Conservation (phyloP, 495 filamentous ascomycete species). For the Friedmanniomyces simplex region DNA sequence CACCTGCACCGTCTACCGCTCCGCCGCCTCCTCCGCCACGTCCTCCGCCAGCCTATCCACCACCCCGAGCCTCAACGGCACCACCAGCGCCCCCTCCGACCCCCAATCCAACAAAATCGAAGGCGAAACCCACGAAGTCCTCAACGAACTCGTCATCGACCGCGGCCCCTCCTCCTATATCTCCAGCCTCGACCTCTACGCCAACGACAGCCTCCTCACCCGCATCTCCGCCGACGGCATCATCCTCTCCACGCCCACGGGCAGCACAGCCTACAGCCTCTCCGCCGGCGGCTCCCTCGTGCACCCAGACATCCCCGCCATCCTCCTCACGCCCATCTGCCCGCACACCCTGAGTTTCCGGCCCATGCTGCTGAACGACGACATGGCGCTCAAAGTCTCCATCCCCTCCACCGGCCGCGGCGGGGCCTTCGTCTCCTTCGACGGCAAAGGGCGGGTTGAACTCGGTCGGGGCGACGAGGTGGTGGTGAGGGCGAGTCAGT, state of each 20-base stretch:
- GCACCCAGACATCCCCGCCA: slow-evolving; percentile 93
- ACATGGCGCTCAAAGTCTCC: slow-evolving; percentile 74
- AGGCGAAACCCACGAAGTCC: slow-evolving; percentile 79
- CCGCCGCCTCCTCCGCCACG: not conserved
- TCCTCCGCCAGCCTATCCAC: slow-evolving; percentile 11
- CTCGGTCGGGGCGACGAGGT: slow-evolving; percentile 86
- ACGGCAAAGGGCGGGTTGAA: slow-evolving; percentile 90
- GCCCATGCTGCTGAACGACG: slow-evolving; percentile 97
- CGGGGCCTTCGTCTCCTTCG: slow-evolving; percentile 90
- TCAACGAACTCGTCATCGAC: slow-evolving; percentile 97
- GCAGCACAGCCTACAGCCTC: slow-evolving; percentile 84
- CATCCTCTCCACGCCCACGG: slow-evolving; percentile 93
- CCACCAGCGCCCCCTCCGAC: slow-evolving; percentile 9
- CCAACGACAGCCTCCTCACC: slow-evolving; percentile 83
- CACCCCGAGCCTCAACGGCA: not conserved
- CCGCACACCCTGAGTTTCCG: slow-evolving; percentile 94
- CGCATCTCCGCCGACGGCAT: slow-evolving; percentile 93
- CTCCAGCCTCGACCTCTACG: slow-evolving; percentile 89
- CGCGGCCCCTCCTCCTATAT: slow-evolving; percentile 93
- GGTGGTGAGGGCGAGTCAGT: slow-evolving; percentile 85
- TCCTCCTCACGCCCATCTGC: slow-evolving; percentile 94
- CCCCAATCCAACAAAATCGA: slow-evolving; percentile 27
- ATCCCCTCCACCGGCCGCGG: slow-evolving; percentile 76
- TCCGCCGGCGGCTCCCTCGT: slow-evolving; percentile 93
- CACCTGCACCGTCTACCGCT: slow-evolving; percentile 82